These are phyloP conservation scores for Candida coquimbonensis DNA, from an alignment of 805 yeast species.

Conservation along the genomic window DNA sequence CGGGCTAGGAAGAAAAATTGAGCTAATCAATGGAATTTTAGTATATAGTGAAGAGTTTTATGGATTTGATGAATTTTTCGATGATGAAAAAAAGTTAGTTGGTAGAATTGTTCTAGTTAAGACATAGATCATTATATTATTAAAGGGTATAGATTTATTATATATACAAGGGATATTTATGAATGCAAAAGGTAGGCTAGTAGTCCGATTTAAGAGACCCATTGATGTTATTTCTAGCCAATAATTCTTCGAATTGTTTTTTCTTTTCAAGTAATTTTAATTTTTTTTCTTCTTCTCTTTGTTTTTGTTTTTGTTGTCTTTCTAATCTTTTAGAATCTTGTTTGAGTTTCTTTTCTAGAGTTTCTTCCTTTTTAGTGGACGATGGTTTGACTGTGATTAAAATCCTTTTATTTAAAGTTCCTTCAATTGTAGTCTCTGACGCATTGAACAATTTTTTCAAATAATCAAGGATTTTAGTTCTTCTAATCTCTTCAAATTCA, in stretches of 20 bases:
- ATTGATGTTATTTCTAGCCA: conserved; percentile 2
- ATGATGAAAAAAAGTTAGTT: conserved; percentile 21
- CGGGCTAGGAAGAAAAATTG: conserved; percentile 39
- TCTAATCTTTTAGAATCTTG: conserved; percentile 15
- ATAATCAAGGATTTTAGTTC: conserved; percentile 27
- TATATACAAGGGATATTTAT: too few relatives aligned
- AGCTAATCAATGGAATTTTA: conserved; percentile 21
- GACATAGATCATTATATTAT: background rate
- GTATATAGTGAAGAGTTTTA: conserved; percentile 33
- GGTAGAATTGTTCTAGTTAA: conserved; percentile 26
- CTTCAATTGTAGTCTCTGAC: conserved; percentile 22
- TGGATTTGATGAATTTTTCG: conserved; percentile 26
- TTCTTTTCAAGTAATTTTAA: conserved; percentile 13
- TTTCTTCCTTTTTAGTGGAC: conserved; percentile 14
- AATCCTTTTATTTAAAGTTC: conserved; percentile 22
- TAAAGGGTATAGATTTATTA: too few relatives aligned
- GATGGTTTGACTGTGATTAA: conserved; percentile 23
- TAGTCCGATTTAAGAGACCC: too few relatives aligned
- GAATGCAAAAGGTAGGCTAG: too few relatives aligned
- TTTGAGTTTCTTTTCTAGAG: conserved; percentile 2
- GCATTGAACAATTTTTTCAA: conserved; percentile 24
- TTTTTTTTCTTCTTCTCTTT: conserved; percentile 20
- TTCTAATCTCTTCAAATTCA: conserved; percentile 27
- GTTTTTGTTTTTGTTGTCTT: conserved; percentile 19
- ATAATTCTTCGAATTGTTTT: conserved; percentile 8